Base-by-base conservation (phyloP, 345 rosid genomes). In the Murraya paniculata region DNA sequence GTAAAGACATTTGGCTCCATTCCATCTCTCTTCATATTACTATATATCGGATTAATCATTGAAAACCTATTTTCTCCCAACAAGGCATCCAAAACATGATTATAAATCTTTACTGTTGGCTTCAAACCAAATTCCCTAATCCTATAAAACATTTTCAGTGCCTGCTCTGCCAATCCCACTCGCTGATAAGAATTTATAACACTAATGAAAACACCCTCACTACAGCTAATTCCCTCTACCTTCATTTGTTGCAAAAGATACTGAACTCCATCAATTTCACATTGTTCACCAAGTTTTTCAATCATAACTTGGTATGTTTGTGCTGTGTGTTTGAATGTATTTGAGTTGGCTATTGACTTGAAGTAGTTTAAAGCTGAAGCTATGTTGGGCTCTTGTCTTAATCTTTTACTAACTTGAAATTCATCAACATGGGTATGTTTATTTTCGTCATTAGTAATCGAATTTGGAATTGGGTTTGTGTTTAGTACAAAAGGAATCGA, bases 181-280 rank as follows among this genome's bases (percentile, higher is more conserved):
- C 79, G 80, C 76, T 83, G 36, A 77, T 86, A 92, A 38, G 82
- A 88, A 86, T 78, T 85, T 48, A 93, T 85, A 33, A 95, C 91
- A 79, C 78, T 82, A 22, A 89, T 62, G 82, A 93, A 92, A 88
- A 88, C 77, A 81, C 85, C 92, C 85, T 92, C 94, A 77, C 83
- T 79, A 58, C 95, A 89, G 3, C 78, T 79, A 57, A 93, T 72
- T 21, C 96, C 97, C 81, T 93, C 97, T 61, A 95, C 80, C 79
- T 95, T 95, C 98, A 95, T 93, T 82, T 90, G 97, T 79, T 95
- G 99, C 66, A 93, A 77, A 81, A 95, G 92, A 80, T 93, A 93
- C 75, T 86, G 97, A 71, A 91, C 88, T n/a, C 84, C 80, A 78
- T 95, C 96, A 2, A 89, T 82, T 67, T 92, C 83, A 55, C 87